These are phyloP conservation scores for Immersiella caudata DNA, from an alignment of 495 filamentous ascomycete species.

Conservation along the genomic window DNA sequence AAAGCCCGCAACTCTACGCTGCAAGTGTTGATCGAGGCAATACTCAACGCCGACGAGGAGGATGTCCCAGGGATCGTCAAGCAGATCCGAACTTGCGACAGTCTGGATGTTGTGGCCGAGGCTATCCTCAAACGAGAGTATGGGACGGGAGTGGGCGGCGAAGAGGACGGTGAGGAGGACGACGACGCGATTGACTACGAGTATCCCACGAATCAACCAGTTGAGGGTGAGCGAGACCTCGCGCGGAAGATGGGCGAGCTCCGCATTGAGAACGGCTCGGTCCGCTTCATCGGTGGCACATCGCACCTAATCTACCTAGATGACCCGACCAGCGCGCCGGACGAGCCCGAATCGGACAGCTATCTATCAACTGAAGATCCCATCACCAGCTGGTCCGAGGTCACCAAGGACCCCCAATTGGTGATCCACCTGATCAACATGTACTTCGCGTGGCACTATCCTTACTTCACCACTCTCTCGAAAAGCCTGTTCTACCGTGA, in stretches of 20 bases:
- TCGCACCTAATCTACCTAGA: constrained; percentile 88
- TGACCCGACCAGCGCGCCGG: constrained; percentile 51
- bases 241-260: constrained; percentile 93
- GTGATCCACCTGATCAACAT: constrained; percentile 89
- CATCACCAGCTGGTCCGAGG: constrained; percentile 81
- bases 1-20: constrained; percentile 87
- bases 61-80: constrained; percentile 79
- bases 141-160: constrained; percentile 36
- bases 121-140: constrained; percentile 58
- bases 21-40: constrained; percentile 88
- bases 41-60: constrained; percentile 84
- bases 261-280: constrained; percentile 81
- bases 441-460: constrained; percentile 99
- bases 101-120: constrained; percentile 86
- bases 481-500: constrained; percentile 86
- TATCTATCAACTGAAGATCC: constrained; percentile 60
- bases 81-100: constrained; percentile 90
- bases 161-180: constrained; percentile 44
- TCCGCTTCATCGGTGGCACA: constrained; percentile 92
- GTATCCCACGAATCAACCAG: constrained; percentile 46
- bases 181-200: constrained; percentile 40
- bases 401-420: constrained; percentile 76
- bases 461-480: constrained; percentile 93
- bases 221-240: constrained; percentile 80
- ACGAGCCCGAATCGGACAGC: constrained; percentile 55